Base-by-base conservation (phyloP, 176 grass and related monocot species). In the Bonia amplexicaulis region DNA sequence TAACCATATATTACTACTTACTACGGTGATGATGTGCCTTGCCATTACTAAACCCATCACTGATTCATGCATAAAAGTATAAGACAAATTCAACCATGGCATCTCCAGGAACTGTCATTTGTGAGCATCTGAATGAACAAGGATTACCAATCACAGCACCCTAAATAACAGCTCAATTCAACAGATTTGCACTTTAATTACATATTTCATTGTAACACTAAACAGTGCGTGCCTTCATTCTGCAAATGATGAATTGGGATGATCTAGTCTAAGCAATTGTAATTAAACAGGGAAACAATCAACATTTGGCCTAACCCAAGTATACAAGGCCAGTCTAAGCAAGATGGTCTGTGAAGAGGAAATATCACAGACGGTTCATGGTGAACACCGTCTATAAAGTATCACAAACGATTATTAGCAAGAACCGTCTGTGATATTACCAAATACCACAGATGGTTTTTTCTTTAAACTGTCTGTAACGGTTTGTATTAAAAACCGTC, bases 1-100 rank as follows among this genome's bases (percentile, higher is more conserved):
- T 70, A 61, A 82, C 31, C 39, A 92, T 81, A 64, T 80, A 48
- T 87, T 69, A 84, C 75, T 71, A 87, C 46, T n/a, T n/a, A 31
- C 31, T 31, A 60, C 58, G 67, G 16, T 9, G 72, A 41, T 29
- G 7, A 41, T 29, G 7, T 39, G 23, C 29, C 23, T 17, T 11
- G 12, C 54, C 35, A 9, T 47, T 73, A 10, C 23, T 1, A 25
- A 15, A 4, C 20, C 23, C 54, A 72, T 52, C 26, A 58, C n/a
- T 72, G n/a, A 58, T 71, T 29, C 16, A 71, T 27, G n/a, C n/a
- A 31, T 2, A 59, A n/a, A 71, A 58, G 9, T 6, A 60, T 3
- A 42, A 15, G 11, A 40, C 35, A 68, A 33, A 68, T 39, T 22
- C 35, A 57, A 54, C 2, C 26, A 66, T 31, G 17, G 42, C n/a